Percentiles rank a stretch among this genome's conserved stretches.
Evolutionary conservation across 306 rosid genomes (phyloP).

Genomic region (Lathyrus tuberosus): DNA sequence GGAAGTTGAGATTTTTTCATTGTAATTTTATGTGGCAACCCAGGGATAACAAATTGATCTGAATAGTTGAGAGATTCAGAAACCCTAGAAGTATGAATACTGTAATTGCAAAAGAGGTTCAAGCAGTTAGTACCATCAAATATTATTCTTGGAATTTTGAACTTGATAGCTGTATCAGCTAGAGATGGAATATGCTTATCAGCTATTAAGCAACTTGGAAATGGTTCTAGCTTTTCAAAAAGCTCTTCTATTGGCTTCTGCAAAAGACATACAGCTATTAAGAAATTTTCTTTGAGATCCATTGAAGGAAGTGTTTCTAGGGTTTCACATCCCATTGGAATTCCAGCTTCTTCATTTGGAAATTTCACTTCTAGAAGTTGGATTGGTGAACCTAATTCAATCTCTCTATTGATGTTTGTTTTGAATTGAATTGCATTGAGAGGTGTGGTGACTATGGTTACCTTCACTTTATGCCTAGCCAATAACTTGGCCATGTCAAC

Average conservation of each 20-base stretch:
- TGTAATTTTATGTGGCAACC: neutral
- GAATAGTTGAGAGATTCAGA: neutral
- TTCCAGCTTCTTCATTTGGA: neutral
- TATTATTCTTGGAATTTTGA: constrained; percentile 1
- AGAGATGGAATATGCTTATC: constrained; percentile 14
- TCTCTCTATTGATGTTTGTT: neutral
- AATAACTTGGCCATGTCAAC: neutral
- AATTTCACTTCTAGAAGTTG: neutral
- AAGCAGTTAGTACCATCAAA: constrained; percentile 11
- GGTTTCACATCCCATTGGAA: constrained; percentile 7
- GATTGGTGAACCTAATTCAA: constrained; percentile 17
- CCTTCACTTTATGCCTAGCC: constrained; percentile 1
- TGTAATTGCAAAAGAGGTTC: neutral
- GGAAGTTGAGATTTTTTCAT: constrained; percentile 19
- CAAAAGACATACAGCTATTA: neutral
- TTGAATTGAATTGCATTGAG: constrained; percentile 1
- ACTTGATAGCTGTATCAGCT: constrained; percentile 15
- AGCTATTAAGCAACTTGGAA: neutral
- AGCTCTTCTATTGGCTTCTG: constrained; percentile 4
- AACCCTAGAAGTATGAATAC: neutral
- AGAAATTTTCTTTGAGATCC: neutral
- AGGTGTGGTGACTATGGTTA: neutral
- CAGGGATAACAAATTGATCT: neutral
- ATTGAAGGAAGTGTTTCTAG: constrained; percentile 15
- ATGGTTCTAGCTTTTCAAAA: neutral